phyloP scores from a whole-genome alignment of 192 early-diverging fungal species.

The Coemansia sp. region DNA sequence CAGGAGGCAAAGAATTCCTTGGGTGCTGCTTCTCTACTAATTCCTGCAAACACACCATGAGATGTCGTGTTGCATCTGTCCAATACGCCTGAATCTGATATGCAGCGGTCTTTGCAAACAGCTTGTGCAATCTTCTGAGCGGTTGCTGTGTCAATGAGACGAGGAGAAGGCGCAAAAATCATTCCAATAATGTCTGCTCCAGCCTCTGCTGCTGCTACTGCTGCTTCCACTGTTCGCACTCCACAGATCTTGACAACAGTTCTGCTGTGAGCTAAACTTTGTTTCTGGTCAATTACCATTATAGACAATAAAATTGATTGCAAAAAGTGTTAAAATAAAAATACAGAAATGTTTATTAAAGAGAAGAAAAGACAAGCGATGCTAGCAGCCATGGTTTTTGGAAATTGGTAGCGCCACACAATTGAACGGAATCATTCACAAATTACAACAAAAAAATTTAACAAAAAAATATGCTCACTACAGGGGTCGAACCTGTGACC shows the following conservation, averaged over 20 bases:
- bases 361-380: not conserved
- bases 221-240: constrained; percentile 77
- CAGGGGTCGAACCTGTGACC: constrained; percentile 51
- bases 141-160: constrained; percentile 65
- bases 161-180: constrained; percentile 86
- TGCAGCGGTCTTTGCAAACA: constrained; percentile 30
- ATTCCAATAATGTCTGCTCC: constrained; percentile 93
- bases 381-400: no score
- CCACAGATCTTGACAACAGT: constrained; percentile 91
- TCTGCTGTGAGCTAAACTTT: not conserved
- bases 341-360: not conserved
- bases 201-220: constrained; percentile 66
- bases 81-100: not conserved
- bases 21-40: not conserved
- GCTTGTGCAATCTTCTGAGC: constrained; percentile 74
- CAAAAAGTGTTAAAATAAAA: not conserved
- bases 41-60: not conserved
- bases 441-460: no score
- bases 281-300: not conserved
- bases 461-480: constrained; percentile 22
- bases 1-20: constrained; percentile 18
- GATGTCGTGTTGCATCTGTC: not conserved
- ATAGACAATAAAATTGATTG: not conserved
- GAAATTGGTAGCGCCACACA: no score
- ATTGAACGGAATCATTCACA: no score